A percentile compares a stretch with the other conserved stretches of the same genome.
phyloP scores from a whole-genome alignment of 768 basidiomycete species.

The Russula sp. region DNA sequence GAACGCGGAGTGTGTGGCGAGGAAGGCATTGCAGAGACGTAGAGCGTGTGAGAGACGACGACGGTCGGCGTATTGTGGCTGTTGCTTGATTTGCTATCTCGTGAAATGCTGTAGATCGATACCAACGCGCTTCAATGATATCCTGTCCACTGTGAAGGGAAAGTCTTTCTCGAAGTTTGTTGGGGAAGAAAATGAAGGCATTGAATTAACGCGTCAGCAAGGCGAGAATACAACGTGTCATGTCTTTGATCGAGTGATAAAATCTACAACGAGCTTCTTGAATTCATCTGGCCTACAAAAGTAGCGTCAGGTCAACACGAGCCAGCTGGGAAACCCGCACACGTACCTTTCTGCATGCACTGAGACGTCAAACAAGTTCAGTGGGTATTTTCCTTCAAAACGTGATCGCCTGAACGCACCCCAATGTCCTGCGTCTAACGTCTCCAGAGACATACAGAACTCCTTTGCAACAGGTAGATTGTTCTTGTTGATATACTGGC shows the following conservation, averaged over 20 bases:
- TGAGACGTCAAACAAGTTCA: slow-evolving; percentile 28
- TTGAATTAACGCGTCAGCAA: not conserved
- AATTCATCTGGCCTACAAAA: slow-evolving; percentile 49
- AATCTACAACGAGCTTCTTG: slow-evolving; percentile 33
- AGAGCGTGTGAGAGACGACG: not conserved
- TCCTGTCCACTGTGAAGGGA: not conserved
- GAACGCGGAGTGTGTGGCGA: slow-evolving; percentile 6
- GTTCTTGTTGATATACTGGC: slow-evolving; percentile 72
- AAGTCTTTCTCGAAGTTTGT: too few species aligned
- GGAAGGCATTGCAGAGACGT: not conserved
- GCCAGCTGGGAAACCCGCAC: not conserved
- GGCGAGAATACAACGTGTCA: not conserved
- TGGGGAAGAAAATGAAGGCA: not conserved
- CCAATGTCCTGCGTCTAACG: slow-evolving; percentile 81
- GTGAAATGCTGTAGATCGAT: slow-evolving; percentile 5
- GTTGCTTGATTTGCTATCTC: slow-evolving; percentile 5
- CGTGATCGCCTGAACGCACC: slow-evolving; percentile 41
- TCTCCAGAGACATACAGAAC: slow-evolving; percentile 61
- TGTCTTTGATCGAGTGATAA: slow-evolving; percentile 28
- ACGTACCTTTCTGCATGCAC: slow-evolving; percentile 75
- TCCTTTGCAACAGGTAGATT: slow-evolving; percentile 55
- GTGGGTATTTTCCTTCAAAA: not conserved
- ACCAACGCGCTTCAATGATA: slow-evolving; percentile 16
- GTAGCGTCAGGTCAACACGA: not conserved
- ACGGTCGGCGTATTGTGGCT: not conserved